phyloP scores from a whole-genome alignment of 805 yeast genomes.

The Debaryomyces prosopidis region DNA sequence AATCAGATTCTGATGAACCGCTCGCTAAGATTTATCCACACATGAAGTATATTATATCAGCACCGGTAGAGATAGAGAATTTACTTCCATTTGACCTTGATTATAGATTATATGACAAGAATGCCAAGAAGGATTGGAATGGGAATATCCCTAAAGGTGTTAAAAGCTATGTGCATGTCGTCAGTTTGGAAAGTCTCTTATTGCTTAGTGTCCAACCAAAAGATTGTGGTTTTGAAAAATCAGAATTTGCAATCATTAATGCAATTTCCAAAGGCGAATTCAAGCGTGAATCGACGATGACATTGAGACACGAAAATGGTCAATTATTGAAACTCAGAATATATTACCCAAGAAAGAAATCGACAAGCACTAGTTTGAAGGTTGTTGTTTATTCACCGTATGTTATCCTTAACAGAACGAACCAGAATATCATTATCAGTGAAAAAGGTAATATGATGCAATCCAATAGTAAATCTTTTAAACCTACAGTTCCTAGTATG shows the following conservation, averaged over 20 bases:
- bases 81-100: slow-evolving; percentile 78
- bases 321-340: slow-evolving; percentile 65
- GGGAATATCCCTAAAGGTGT: slow-evolving; percentile 64
- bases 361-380: slow-evolving; percentile 58
- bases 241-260: slow-evolving; percentile 77
- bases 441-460: slow-evolving; percentile 58
- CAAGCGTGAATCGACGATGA: slow-evolving; percentile 53
- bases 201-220: slow-evolving; percentile 69
- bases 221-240: slow-evolving; percentile 58
- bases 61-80: slow-evolving; percentile 86
- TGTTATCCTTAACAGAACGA: slow-evolving; percentile 78
- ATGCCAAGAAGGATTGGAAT: slow-evolving; percentile 64
- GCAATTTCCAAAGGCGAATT: slow-evolving; percentile 55
- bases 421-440: slow-evolving; percentile 57
- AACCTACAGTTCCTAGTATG: slow-evolving; percentile 58
- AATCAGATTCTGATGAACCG: slow-evolving; percentile 65
- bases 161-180: slow-evolving; percentile 76
- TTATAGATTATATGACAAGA: slow-evolving; percentile 76
- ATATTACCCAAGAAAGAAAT: slow-evolving; percentile 56
- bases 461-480: slow-evolving; percentile 41
- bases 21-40: slow-evolving; percentile 79
- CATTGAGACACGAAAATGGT: slow-evolving; percentile 60
- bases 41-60: slow-evolving; percentile 70
- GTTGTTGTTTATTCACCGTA: slow-evolving; percentile 83
- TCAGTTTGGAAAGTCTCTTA: slow-evolving; percentile 68